These are phyloP conservation scores for Aaosphaeria arxii DNA, from an alignment of 2,329 filamentous ascomycete genomes.

Conservation along the genomic window DNA sequence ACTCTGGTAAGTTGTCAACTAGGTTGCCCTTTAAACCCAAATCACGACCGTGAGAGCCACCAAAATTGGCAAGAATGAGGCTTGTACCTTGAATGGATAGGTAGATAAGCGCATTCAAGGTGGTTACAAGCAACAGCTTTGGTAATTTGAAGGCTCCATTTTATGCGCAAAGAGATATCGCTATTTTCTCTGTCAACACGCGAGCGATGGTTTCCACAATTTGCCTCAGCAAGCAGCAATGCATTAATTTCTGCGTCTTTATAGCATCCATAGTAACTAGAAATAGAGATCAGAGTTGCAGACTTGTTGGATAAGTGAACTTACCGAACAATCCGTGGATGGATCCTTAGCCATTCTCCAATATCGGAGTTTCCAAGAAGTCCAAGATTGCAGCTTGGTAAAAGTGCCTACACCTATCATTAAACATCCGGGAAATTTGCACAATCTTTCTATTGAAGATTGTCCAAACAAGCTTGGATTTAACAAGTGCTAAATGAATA, in stretches of 20 bases:
- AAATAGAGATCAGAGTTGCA: neutral
- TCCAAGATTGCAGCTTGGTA: too few species aligned
- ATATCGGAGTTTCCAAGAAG: neutral
- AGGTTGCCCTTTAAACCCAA: neutral
- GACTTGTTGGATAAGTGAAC: neutral
- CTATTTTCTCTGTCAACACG: neutral
- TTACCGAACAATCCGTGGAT: conserved; percentile 5
- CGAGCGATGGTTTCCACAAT: neutral
- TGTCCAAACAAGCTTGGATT: too few species aligned
- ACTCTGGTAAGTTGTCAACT: neutral
- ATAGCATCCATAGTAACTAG: conserved; percentile 8
- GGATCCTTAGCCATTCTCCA: neutral
- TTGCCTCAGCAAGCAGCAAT: neutral
- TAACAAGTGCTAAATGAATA: too few species aligned
- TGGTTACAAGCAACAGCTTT: conserved; percentile 8
- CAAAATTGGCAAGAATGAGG: neutral
- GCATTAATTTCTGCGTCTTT: conserved; percentile 1
- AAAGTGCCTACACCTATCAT: too few species aligned
- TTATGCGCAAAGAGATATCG: conserved; percentile 3
- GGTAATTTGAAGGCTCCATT: conserved; percentile 9
- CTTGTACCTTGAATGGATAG: neutral
- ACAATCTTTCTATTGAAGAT: too few species aligned
- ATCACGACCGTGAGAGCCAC: neutral
- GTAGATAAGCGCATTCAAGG: neutral
- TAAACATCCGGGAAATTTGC: too few species aligned